A percentile compares a stretch with the other conserved stretches of the same genome.
These are phyloP conservation scores for Penicillium diatomitis DNA, from an alignment of 495 filamentous ascomycete genomes.

Conservation along the genomic window DNA sequence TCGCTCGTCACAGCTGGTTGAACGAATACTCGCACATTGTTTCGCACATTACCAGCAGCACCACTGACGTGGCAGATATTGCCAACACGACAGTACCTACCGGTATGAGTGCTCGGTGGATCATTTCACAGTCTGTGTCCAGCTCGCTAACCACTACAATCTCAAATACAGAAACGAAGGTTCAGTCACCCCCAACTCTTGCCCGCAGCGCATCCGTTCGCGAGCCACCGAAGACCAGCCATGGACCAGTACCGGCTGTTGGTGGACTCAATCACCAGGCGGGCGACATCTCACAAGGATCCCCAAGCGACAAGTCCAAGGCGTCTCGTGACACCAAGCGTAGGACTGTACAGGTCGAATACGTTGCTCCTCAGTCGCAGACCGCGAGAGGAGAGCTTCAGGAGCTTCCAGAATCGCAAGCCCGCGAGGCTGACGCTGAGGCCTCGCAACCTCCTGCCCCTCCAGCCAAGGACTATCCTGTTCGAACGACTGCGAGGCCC, in stretches of 20 bases:
- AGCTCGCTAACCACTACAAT: constrained; percentile 4
- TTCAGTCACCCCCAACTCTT: constrained; percentile 40
- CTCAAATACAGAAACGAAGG: constrained; percentile 45
- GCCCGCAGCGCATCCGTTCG: constrained; percentile 84
- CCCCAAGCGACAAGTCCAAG: constrained; percentile 53
- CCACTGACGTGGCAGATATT: constrained; percentile 79
- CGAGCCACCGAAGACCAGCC: constrained; percentile 67
- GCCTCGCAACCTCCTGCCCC: constrained; percentile 4
- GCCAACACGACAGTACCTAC: constrained; percentile 65
- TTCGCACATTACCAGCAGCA: constrained; percentile 90
- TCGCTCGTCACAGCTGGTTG: constrained; percentile 96
- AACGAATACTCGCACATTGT: constrained; percentile 93
- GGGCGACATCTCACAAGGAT: constrained; percentile 63
- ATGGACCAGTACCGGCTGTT: constrained; percentile 45
- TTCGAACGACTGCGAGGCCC: constrained; percentile 3
- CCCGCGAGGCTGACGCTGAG: constrained; percentile 11
- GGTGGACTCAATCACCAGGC: constrained; percentile 67
- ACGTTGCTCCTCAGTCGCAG: constrained; percentile 83
- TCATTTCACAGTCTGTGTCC: too few relatives aligned
- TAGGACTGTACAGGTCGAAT: constrained; percentile 94
- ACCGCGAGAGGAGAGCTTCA: constrained; percentile 57
- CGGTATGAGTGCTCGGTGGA: constrained; percentile 36
- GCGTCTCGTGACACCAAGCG: constrained; percentile 73
- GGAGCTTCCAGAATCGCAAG: constrained; percentile 8
- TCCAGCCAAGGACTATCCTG: constrained; percentile 1